Evolutionary conservation across 768 basidiomycete genomes (phyloP).

Genomic region (Tricholomella constricta): DNA sequence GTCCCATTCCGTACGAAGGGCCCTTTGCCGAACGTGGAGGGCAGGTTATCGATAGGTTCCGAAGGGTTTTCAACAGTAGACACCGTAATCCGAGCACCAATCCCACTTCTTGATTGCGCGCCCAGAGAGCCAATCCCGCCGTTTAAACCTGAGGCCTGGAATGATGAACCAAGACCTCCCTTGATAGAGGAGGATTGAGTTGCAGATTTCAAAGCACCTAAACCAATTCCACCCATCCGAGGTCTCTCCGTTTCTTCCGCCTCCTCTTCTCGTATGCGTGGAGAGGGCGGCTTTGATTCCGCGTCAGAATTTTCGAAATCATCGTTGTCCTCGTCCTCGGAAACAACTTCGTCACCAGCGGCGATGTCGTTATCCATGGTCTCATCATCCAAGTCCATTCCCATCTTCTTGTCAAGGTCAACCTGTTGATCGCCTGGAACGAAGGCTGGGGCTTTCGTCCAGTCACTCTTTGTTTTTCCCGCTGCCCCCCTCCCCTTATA

Average conservation of each 20-base stretch:
- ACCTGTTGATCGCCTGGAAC: constrained; percentile 58
- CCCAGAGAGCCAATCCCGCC: constrained; percentile 43
- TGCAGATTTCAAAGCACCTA: constrained; percentile 16
- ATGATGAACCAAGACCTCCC: constrained; percentile 33
- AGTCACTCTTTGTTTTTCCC: constrained; percentile 49
- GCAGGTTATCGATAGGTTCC: constrained; percentile 29
- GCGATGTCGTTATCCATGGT: constrained; percentile 26
- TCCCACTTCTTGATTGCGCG: constrained; percentile 25
- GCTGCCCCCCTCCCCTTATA: constrained; percentile 23
- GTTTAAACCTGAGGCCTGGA: constrained; percentile 30
- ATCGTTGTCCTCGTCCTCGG: constrained; percentile 40
- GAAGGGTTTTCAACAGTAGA: constrained; percentile 20
- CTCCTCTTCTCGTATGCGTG: constrained; percentile 54
- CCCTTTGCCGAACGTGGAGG: constrained; percentile 44
- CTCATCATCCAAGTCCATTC: constrained; percentile 25
- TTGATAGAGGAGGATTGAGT: constrained; percentile 4
- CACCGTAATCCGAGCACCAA: constrained; percentile 26
- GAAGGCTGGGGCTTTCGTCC: constrained; percentile 79
- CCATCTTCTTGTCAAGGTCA: constrained; percentile 45
- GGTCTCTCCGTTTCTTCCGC: constrained; percentile 43
- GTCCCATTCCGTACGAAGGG: constrained; percentile 55
- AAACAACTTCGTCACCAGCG: constrained; percentile 14
- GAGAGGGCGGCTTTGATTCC: constrained; percentile 50
- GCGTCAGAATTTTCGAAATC: constrained; percentile 45
- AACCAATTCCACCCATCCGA: constrained; percentile 48